These are phyloP conservation scores for Conoideocrella luteorostrata DNA, from an alignment of 2,329 filamentous ascomycete genomes.

Conservation along the genomic window DNA sequence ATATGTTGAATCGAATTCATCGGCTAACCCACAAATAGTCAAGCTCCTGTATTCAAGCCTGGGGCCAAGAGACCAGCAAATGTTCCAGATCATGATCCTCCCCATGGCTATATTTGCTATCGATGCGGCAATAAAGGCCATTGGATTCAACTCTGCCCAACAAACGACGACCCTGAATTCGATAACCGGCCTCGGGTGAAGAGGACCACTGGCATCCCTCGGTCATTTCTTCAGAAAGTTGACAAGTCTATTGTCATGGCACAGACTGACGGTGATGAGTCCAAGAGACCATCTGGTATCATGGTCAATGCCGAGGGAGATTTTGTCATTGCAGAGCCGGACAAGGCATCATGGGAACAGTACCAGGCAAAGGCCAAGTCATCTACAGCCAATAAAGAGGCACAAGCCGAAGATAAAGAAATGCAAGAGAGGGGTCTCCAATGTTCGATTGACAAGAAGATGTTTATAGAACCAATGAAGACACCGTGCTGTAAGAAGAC, in stretches of 20 bases:
- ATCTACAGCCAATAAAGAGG: conserved; percentile 73
- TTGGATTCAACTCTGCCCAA: conserved; percentile 97
- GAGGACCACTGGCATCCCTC: conserved; percentile 92
- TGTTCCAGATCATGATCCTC: conserved; percentile 87
- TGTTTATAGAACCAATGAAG: conserved; percentile 98
- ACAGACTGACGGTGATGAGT: conserved; percentile 70
- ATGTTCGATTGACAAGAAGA: conserved; percentile 93
- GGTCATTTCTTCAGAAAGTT: conserved; percentile 90
- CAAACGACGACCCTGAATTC: conserved; percentile 95
- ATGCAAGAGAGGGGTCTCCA: conserved; percentile 82
- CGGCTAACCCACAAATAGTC: conserved; percentile 37
- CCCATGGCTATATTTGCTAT: conserved; percentile 92
- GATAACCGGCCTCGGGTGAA: conserved; percentile 91
- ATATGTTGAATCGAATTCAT: not conserved
- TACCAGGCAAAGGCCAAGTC: conserved; percentile 93
- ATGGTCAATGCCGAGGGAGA: conserved; percentile 98
- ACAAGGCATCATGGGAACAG: conserved; percentile 93
- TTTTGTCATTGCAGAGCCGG: conserved; percentile 92
- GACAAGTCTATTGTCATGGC: conserved; percentile 77
- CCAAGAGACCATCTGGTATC: conserved; percentile 79
- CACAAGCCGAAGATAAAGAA: conserved; percentile 74
- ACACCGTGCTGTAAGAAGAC: conserved; percentile 97
- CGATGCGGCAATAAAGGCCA: conserved; percentile 97
- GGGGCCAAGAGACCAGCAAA: conserved; percentile 62
- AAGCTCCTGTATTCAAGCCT: conserved; percentile 55